A percentile compares a stretch with the other conserved stretches of the same genome.
Evolutionary conservation across 2,329 filamentous ascomycete species (phyloP).

Genomic region (Pseudogymnoascus sp.): DNA sequence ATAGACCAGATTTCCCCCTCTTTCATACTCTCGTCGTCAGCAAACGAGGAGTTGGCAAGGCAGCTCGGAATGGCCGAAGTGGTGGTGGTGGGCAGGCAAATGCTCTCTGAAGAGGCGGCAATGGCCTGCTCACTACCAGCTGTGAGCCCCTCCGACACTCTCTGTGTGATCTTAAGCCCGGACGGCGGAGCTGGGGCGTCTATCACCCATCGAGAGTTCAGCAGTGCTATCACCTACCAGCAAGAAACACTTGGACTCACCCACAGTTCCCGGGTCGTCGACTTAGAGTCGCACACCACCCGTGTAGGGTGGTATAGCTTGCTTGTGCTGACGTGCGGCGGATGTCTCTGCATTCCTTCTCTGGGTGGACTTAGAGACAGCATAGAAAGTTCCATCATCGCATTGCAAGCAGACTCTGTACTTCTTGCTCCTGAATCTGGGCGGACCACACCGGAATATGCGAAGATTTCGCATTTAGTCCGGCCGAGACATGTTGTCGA

Average conservation of each 20-base stretch:
- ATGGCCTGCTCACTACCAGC: neutral
- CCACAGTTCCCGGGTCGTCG: neutral
- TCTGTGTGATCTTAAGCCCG: neutral
- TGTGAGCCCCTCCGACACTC: neutral
- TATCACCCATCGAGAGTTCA: neutral
- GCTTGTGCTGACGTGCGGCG: constrained; percentile 9
- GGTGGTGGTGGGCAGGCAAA: neutral
- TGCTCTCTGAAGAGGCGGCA: neutral
- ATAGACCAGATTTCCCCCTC: neutral
- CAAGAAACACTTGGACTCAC: neutral
- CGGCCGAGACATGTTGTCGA: neutral
- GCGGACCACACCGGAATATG: neutral
- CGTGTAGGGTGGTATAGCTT: neutral
- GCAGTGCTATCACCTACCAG: neutral
- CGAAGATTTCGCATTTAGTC: neutral
- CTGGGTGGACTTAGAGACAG: neutral
- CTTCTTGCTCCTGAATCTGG: neutral
- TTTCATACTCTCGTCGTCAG: neutral
- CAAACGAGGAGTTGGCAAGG: neutral
- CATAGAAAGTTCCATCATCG: neutral
- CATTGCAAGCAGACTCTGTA: neutral
- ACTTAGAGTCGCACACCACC: neutral
- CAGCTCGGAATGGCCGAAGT: neutral
- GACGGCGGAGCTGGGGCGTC: neutral
- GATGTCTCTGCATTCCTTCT: constrained; percentile 15